Evolutionary conservation across 371 early-diverging fungal genomes (phyloP), one percentile per base, ranked within the genome.

Genomic region (Mucor velutinosus): DNA sequence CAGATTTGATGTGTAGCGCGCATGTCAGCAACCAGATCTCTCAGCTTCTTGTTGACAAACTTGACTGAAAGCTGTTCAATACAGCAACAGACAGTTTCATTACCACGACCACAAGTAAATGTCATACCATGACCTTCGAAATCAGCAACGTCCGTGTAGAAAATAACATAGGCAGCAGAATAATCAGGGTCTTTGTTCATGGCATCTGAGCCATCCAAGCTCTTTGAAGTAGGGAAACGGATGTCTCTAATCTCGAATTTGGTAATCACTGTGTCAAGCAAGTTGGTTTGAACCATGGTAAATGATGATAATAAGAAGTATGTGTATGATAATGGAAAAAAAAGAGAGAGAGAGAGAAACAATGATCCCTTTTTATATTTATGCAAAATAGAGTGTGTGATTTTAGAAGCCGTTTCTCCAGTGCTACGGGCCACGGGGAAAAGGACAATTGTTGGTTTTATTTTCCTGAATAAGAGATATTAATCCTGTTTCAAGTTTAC

Each of bases 141-240:
- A 7, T 64, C 66, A 5, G 47, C 19, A 4, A 70, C 47, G 10
- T 81, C 76, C 10, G 81, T 84, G 39, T 81, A 79, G 37, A 84
- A 81, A 56, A 81, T 77, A 21, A 84, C 74, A 62, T 84, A 84
- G 25, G 84, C 84, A 41, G 84, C 84, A 49, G 84, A 84, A 37
- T 84, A 84, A 62, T 84, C 84, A 58, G 84, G 84, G 29, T 84
- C 82, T 66, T 79, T 81, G 72, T 81, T 84, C 84, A 84, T 84
- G 47, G 84, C 84, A 74, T 84, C 84, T 10, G 84, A 84, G 32
- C 84, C 84, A 69, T 81, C 81, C 35, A 81, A 67, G 25, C 70
- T 66, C 30, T 77, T 75, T 0, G 81, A 81, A 17, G 84, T 84
- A 41, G 84, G 84, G 64, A 84, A 84, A 56, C 84, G 84, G 32